Evolutionary conservation across 163 green algal species (phyloP), one percentile per base, ranked within the genome.

Genomic region (Scenedesmus sp.): DNA sequence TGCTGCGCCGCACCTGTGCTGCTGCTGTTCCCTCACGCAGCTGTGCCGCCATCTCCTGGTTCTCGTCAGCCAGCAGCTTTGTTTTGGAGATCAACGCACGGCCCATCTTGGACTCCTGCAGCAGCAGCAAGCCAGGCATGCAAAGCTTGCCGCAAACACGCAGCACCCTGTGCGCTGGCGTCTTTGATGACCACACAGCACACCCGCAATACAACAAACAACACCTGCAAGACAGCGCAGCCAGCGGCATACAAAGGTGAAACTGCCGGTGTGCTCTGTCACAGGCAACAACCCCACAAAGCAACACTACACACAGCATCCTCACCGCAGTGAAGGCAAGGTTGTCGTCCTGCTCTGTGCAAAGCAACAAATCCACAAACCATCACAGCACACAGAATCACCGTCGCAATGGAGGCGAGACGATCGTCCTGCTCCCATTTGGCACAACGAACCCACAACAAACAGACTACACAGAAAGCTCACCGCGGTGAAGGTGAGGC

Each of bases 41-140:
- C 88, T 92, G 88, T 73, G 60, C 64, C 5, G 64, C 88, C 81
- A 92, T 88, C 81, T 92, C 88, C 46, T 82, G 15, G 54, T 92
- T 92, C 88, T 92, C 88, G 2, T 92, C 77, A 4, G 82, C 54
- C 26, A 92, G 56, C 52, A 88, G 9, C 81, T 88, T 88, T 3
- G 54, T 74, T n/a, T 92, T 92, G 62, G 74, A 74, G 81, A 92
- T 88, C n/a, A 92, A 64, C 81, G 82, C 76, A 62, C 81, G 88
- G 46, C 88, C 88, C 20, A 60, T 92, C 62, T 92, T 92, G 34
- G 88, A 92, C 81, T 92, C 88, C 88, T 92, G 81, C 34, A 56
- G 60, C 26, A 82, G 23, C n/a, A 15, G 4, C 82, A 87, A 70
- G 66, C 55, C 23, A 10, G 46, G 81, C 52, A 86, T 15, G 13